Evolutionary conservation across 495 filamentous ascomycete species (phyloP), one percentile per base, ranked within the genome.

Genomic region (Penicillium turbatum): DNA sequence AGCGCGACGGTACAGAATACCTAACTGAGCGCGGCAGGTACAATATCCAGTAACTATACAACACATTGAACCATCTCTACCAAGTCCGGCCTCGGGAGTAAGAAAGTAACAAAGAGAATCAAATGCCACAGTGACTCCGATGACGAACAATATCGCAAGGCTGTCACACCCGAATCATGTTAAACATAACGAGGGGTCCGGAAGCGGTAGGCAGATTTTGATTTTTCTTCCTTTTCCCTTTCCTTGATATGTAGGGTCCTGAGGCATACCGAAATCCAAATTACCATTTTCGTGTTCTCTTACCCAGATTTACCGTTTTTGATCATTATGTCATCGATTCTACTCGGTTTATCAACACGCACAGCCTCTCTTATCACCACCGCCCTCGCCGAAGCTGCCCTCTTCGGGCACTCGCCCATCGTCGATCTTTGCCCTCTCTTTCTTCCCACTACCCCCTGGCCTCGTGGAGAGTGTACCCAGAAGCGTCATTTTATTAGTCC

Each of bases 401-500:
- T 39, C 44, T 55, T 61, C 47, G 62, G n/a, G 54, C 54, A 54
- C 54, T 55, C 43, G 47, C 52, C 2, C 55, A 57, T 30, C 45
- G 55, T 52, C 49, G 57, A 63, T 58, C 60, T 21, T 48, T 57
- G 27, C 56, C 32, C 27, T 32, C 13, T 38, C 39, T n/a, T 35
- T 44, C 36, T 29, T 48, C 29, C 10, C 36, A 4, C 5, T 30
- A n/a, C 51, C 34, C 48, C 48, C 51, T 56, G 40, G 16, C 41
- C 62, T 62, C 62, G 59, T 64, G 62, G 59, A 55, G 56, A 62
- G 19, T 8, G 16, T 45, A 45, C 58, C 59, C 59, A 60, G 48
- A 57, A 63, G 63, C 63, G 64, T 50, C 62, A 67, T 67, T 67
- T 64, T 62, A 64, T 61, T 67, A 38, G 37, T 45, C 31, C 32